phyloP scores from a whole-genome alignment of 2,329 filamentous ascomycete species.

The Apiospora phragmitis region DNA sequence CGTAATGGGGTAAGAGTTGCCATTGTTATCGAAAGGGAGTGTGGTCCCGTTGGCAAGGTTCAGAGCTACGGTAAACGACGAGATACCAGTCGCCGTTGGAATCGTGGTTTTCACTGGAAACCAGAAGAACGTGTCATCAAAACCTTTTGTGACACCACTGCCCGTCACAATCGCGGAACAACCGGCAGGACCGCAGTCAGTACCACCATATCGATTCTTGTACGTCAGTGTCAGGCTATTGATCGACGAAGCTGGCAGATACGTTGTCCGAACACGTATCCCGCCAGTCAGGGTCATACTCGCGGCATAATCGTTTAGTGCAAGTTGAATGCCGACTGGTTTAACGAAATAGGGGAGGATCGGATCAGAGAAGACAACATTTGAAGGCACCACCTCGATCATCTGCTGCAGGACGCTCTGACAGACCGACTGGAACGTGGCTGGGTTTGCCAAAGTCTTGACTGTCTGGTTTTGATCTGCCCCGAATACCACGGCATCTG shows the following conservation, averaged over 20 bases:
- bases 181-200: conserved; percentile 40
- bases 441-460: conserved; percentile 42
- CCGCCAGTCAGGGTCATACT: conserved; percentile 52
- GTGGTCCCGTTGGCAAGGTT: conserved; percentile 48
- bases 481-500: conserved; percentile 57
- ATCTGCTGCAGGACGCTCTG: conserved; percentile 55
- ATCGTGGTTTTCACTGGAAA: conserved; percentile 53
- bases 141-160: conserved; percentile 53
- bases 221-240: conserved; percentile 53
- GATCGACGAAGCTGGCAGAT: conserved; percentile 42
- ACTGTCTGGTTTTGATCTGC: conserved; percentile 58
- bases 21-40: conserved; percentile 56
- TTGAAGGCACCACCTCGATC: conserved; percentile 59
- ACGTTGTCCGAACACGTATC: conserved; percentile 58
- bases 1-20: conserved; percentile 52
- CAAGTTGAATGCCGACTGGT: conserved; percentile 57
- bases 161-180: conserved; percentile 47
- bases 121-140: conserved; percentile 59
- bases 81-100: conserved; percentile 58
- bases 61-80: conserved; percentile 58
- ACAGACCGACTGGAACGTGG: conserved; percentile 49
- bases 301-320: conserved; percentile 48
- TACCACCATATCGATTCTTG: conserved; percentile 53
- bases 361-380: conserved; percentile 50
- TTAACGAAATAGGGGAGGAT: conserved; percentile 60